phyloP scores from a whole-genome alignment of 208 protist species.

The Leishmania turanica region DNA sequence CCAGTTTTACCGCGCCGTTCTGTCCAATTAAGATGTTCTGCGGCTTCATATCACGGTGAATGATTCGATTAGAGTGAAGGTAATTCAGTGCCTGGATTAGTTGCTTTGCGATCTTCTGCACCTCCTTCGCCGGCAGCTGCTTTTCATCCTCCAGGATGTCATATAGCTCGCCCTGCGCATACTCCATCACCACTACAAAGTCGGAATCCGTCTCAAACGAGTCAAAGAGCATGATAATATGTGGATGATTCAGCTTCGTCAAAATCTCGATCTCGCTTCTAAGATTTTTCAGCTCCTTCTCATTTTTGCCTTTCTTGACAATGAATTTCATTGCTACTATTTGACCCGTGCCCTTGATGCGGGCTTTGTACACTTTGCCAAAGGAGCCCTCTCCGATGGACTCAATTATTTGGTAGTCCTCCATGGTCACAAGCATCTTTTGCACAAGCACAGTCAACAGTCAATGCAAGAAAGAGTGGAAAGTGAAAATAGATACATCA shows the following conservation, averaged over 20 bases:
- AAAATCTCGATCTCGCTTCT: constrained; percentile 97
- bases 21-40: constrained; percentile 97
- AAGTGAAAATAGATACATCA: constrained; percentile 9
- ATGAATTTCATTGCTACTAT: constrained; percentile 99
- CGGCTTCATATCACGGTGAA: constrained; percentile 97
- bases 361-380: constrained; percentile 98
- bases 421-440: constrained; percentile 51
- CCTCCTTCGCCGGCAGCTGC: constrained; percentile 87
- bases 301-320: constrained; percentile 94
- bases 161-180: constrained; percentile 94
- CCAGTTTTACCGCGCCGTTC: constrained; percentile 96
- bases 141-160: constrained; percentile 96
- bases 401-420: constrained; percentile 94
- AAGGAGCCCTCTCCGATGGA: constrained; percentile 98
- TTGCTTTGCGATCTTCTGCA: constrained; percentile 96
- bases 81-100: constrained; percentile 97
- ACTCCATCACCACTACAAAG: constrained; percentile 95
- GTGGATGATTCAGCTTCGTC: constrained; percentile 94
- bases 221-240: constrained; percentile 97
- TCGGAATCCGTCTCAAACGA: constrained; percentile 96
- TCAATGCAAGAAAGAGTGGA: constrained; percentile 9
- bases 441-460: not conserved
- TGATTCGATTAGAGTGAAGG: constrained; percentile 97
- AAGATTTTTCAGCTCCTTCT: constrained; percentile 93
- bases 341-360: constrained; percentile 92